These are phyloP conservation scores for Scedosporium boydii DNA, from an alignment of 2,329 filamentous ascomycete species.

Conservation along the genomic window DNA sequence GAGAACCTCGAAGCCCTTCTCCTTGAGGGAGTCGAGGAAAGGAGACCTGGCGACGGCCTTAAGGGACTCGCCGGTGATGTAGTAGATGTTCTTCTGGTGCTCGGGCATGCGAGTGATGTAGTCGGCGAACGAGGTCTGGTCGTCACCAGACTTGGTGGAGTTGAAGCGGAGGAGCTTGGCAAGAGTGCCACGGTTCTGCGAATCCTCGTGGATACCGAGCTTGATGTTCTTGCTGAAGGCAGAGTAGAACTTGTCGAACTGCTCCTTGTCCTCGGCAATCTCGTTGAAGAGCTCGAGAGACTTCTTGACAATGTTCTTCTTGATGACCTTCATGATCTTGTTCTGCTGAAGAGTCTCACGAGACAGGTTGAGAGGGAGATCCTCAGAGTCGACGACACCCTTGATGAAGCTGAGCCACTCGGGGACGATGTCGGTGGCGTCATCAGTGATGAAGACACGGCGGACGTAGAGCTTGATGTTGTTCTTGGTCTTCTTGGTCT, in stretches of 20 bases:
- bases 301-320: conserved; percentile 99
- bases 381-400: conserved; percentile 99
- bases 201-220: conserved; percentile 99
- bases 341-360: conserved; percentile 99
- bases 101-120: conserved; percentile 99
- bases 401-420: conserved; percentile 99
- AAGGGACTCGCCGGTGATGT: conserved; percentile 99
- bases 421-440: conserved; percentile 96
- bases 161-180: conserved; percentile 98
- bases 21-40: conserved; percentile 97
- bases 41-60: conserved; percentile 97
- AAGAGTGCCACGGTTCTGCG: conserved; percentile 85
- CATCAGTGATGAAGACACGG: conserved; percentile 99
- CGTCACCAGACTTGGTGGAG: conserved; percentile 97
- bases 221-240: conserved; percentile 99
- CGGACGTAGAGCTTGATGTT: conserved; percentile 99
- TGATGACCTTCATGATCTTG: conserved; percentile 99
- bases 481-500: conserved; percentile 99
- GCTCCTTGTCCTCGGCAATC: conserved; percentile 98
- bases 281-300: conserved; percentile 98
- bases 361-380: conserved; percentile 97
- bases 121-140: conserved; percentile 88
- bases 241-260: conserved; percentile 99
- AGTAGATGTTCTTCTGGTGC: conserved; percentile 99
- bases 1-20: conserved; percentile 98